These are phyloP conservation scores for Ceratocystis eucalypticola DNA, from an alignment of 2,329 filamentous ascomycete species.

Conservation along the genomic window DNA sequence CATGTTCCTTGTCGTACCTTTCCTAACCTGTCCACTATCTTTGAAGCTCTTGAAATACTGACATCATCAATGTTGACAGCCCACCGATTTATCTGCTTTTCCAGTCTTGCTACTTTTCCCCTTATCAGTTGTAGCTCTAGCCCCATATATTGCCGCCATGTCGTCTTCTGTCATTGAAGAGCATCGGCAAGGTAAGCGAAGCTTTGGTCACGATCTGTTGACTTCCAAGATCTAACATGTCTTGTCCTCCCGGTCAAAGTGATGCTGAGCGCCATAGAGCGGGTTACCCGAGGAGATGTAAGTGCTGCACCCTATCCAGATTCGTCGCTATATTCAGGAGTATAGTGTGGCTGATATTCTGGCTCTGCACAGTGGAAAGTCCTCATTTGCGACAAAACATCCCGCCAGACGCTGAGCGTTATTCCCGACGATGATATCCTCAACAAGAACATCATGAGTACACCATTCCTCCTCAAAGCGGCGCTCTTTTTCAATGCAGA, in stretches of 20 bases:
- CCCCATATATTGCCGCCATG: slow-evolving; percentile 41
- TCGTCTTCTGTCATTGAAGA: slow-evolving; percentile 71
- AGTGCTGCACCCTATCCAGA: slow-evolving; percentile 24
- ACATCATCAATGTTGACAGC: slow-evolving; percentile 20
- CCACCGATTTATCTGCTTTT: slow-evolving; percentile 23
- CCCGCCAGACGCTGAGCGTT: slow-evolving; percentile 76
- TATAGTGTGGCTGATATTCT: neutral
- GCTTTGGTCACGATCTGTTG: neutral
- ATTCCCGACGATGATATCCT: slow-evolving; percentile 94
- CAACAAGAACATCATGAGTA: slow-evolving; percentile 91
- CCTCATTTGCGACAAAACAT: slow-evolving; percentile 71
- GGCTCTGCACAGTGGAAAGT: slow-evolving; percentile 70
- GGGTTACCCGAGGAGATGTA: slow-evolving; percentile 71
- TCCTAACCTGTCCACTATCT: neutral
- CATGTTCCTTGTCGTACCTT: neutral
- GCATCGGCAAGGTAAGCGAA: slow-evolving; percentile 43
- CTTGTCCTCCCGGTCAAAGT: slow-evolving; percentile 28
- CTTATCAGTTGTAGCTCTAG: neutral
- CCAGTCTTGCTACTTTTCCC: neutral
- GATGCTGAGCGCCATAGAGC: slow-evolving; percentile 59
- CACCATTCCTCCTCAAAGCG: slow-evolving; percentile 24
- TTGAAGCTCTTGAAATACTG: neutral
- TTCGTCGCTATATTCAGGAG: neutral
- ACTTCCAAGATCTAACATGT: slow-evolving; percentile 26
- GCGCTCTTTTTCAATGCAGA: slow-evolving; percentile 7